Percentiles rank a stretch among this genome's conserved stretches.
Conservation (phyloP, 108 stramenopile genomes). For the Nannochloropsis granulata region DNA sequence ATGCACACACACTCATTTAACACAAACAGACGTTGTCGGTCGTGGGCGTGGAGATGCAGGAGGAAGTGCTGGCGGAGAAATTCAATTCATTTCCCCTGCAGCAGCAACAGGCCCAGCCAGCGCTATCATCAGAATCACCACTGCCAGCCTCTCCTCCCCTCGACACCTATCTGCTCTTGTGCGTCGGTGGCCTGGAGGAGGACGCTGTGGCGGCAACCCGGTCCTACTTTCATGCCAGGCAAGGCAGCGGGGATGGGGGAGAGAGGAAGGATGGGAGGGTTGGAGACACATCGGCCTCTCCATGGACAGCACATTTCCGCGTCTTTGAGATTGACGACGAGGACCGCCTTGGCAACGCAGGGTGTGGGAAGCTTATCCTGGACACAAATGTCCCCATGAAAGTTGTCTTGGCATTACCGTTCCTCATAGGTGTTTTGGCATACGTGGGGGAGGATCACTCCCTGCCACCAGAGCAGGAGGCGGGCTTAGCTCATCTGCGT, state of each 20-base stretch:
- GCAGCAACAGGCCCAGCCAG: not conserved
- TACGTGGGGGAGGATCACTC: not conserved
- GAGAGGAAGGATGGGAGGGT: not conserved
- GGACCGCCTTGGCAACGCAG: not conserved
- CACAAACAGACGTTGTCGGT: no score
- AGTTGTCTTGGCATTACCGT: not conserved
- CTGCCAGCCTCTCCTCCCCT: not conserved
- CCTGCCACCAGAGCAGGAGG: not conserved
- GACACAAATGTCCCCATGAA: not conserved
- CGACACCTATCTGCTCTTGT: not conserved
- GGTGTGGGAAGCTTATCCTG: not conserved
- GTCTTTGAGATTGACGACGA: not conserved
- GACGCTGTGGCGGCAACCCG: not conserved
- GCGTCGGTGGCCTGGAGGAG: not conserved
- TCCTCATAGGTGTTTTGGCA: not conserved
- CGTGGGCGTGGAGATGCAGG: no score
- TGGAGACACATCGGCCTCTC: not conserved
- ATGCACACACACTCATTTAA: no score
- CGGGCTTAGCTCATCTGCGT: not conserved
- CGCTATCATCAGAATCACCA: no score
- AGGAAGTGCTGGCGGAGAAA: no score
- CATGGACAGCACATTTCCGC: not conserved
- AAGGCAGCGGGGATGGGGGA: not conserved
- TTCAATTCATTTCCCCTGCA: no score
- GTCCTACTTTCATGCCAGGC: not conserved